Evolutionary conservation across 2,329 filamentous ascomycete species (phyloP).

Genomic region (Orbilia oligospora): DNA sequence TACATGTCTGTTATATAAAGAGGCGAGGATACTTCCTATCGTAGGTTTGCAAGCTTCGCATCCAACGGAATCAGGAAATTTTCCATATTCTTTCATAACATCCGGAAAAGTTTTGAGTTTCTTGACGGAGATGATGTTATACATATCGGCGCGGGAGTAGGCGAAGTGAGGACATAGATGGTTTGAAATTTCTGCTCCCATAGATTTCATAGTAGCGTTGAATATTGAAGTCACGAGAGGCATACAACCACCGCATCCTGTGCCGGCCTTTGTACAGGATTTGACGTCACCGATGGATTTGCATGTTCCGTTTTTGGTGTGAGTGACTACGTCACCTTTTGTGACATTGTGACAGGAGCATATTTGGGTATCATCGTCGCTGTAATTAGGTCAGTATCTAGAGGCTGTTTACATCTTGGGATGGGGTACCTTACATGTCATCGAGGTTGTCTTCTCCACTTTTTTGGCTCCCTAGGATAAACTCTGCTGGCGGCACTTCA

Average conservation of each 20-base stretch:
- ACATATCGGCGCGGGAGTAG: slow-evolving; percentile 88
- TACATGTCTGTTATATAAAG: slow-evolving; percentile 86
- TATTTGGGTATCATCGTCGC: slow-evolving; percentile 85
- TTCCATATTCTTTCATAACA: slow-evolving; percentile 84
- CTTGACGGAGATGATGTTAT: slow-evolving; percentile 88
- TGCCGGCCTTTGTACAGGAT: slow-evolving; percentile 90
- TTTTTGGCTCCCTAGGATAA: slow-evolving; percentile 84
- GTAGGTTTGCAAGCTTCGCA: slow-evolving; percentile 90
- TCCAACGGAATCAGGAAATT: slow-evolving; percentile 78
- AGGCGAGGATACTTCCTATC: slow-evolving; percentile 83
- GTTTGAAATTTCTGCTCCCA: slow-evolving; percentile 90
- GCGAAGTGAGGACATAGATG: slow-evolving; percentile 87
- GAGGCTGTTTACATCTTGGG: background rate
- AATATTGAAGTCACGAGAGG: slow-evolving; percentile 90
- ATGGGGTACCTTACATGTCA: slow-evolving; percentile 73
- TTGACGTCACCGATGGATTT: slow-evolving; percentile 87
- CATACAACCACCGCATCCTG: slow-evolving; percentile 90
- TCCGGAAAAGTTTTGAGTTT: slow-evolving; percentile 79
- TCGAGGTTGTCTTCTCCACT: slow-evolving; percentile 78
- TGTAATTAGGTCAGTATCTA: slow-evolving; percentile 64
- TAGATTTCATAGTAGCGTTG: slow-evolving; percentile 86
- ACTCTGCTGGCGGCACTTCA: slow-evolving; percentile 82
- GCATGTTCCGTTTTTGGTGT: slow-evolving; percentile 82
- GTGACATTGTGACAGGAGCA: slow-evolving; percentile 94
- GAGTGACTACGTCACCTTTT: slow-evolving; percentile 82